Percentiles rank a stretch among this genome's conserved stretches.
These are phyloP conservation scores for Cardamine resedifolia DNA, from an alignment of 345 rosid species.

Conservation along the genomic window DNA sequence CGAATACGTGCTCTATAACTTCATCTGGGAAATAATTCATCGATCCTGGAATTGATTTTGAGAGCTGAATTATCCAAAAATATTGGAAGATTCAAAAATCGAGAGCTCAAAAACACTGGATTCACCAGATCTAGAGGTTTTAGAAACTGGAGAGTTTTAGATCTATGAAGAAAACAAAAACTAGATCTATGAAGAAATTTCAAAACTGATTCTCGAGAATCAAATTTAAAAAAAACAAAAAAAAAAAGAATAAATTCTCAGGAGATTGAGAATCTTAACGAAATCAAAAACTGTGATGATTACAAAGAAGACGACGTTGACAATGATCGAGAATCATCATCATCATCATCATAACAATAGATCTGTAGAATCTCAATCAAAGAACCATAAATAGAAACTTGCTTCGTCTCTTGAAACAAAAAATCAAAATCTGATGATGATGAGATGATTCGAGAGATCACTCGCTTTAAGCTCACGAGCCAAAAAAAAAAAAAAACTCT, in stretches of 20 bases:
- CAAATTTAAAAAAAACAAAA: background rate
- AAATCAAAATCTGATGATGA: constrained; percentile 38
- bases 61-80: background rate
- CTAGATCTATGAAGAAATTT: constrained; percentile 6
- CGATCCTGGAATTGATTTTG: background rate
- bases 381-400: constrained; percentile 36
- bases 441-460: constrained; percentile 29
- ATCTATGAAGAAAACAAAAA: background rate
- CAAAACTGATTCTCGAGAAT: constrained; percentile 24
- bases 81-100: background rate
- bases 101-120: background rate
- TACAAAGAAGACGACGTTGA: constrained; percentile 17
- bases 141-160: background rate
- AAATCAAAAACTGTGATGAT: constrained; percentile 23
- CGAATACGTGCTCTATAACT: constrained; percentile 83
- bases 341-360: constrained; percentile 12
- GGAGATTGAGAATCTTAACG: background rate
- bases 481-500: background rate
- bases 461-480: constrained; percentile 2
- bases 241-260: background rate
- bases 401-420: background rate
- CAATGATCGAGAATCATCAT: constrained; percentile 34
- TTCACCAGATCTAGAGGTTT: background rate
- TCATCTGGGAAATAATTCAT: constrained; percentile 98
- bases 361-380: constrained; percentile 47